phyloP scores from a whole-genome alignment of 2,329 filamentous ascomycete species.

The Phialocephala subalpina region DNA sequence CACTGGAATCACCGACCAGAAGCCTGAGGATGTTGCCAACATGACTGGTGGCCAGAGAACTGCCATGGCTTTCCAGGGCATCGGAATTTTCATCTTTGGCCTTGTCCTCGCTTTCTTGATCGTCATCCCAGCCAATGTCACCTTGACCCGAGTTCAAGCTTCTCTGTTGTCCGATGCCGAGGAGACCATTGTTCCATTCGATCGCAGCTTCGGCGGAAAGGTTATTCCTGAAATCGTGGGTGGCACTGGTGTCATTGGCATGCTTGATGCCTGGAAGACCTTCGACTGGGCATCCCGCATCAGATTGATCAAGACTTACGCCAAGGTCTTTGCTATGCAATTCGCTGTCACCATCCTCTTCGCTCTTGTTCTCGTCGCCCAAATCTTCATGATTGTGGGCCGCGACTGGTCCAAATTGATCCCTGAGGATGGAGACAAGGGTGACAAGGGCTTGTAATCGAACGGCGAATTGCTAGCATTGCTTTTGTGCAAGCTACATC shows the following conservation, averaged over 20 bases:
- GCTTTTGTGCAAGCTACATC: not conserved
- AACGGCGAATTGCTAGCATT: not conserved
- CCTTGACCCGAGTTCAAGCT: slow-evolving; percentile 84
- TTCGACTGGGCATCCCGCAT: slow-evolving; percentile 78
- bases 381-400: slow-evolving; percentile 59
- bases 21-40: slow-evolving; percentile 31
- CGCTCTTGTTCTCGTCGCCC: slow-evolving; percentile 56
- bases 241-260: slow-evolving; percentile 73
- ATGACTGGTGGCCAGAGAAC: slow-evolving; percentile 47
- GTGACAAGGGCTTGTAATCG: slow-evolving; percentile 1
- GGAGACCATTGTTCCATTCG: slow-evolving; percentile 88
- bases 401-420: slow-evolving; percentile 31
- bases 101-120: slow-evolving; percentile 66
- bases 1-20: slow-evolving; percentile 42
- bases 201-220: slow-evolving; percentile 83
- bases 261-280: slow-evolving; percentile 80
- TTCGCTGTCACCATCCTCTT: slow-evolving; percentile 57
- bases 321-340: slow-evolving; percentile 71
- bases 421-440: slow-evolving; percentile 23
- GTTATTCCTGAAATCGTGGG: slow-evolving; percentile 78
- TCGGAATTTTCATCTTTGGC: slow-evolving; percentile 54
- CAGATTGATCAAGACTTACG: slow-evolving; percentile 77
- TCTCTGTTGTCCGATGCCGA: slow-evolving; percentile 83
- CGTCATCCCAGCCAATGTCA: slow-evolving; percentile 78
- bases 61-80: slow-evolving; percentile 52